Base-by-base conservation (phyloP, 1,284 basidiomycete species). In the Neotropicomus parvogracilis region DNA sequence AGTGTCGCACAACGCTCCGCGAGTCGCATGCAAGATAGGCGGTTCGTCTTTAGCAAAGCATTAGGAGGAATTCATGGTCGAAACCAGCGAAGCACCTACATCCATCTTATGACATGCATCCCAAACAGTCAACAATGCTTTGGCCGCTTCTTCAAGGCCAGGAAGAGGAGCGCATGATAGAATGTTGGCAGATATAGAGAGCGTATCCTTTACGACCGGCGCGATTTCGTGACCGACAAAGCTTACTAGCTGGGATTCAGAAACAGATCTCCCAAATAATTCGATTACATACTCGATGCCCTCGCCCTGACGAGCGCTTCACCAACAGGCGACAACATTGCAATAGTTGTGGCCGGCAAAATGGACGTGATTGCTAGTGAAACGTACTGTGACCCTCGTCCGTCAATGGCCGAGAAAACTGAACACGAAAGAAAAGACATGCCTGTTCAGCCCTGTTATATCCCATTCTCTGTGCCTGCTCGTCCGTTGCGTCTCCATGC, bases 61-160 rank as follows among this genome's bases (percentile, higher is more conserved):
- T 44, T 4, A 58, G 36, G 17, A 36, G 24, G 40, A 24, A 24
- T 51, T 39, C 28, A 28, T 13, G 44, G 9, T 20, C 20, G 4
- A 20, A 38, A 41, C n/a, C 16, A 24, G 26, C 6, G 5, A 9
- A 14, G 12, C 19, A 70, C 80, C 58, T 53, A 87, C 84, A 53
- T 87, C 82, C 20, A 86, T 80, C 28, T 67, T 54, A 41, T 81
- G 71, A 19, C 81, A 66, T 0, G 79, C 70, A 45, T 82, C 76
- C 84, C 84, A 86, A 17, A 86, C 81, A 13, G 65, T 64, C 16
- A 85, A 53, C 28, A 87, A 59, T 6, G 74, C 73, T 32, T 64
- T 69, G 0, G 80, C 83, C 0, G 76, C 79, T 16, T 72, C 64
- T 6, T 70, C 67, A 2, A 87, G 67, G 0, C 81, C 83, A 0